These are phyloP conservation scores for Danielia oregonensis DNA, from an alignment of 805 yeast species.

Conservation along the genomic window DNA sequence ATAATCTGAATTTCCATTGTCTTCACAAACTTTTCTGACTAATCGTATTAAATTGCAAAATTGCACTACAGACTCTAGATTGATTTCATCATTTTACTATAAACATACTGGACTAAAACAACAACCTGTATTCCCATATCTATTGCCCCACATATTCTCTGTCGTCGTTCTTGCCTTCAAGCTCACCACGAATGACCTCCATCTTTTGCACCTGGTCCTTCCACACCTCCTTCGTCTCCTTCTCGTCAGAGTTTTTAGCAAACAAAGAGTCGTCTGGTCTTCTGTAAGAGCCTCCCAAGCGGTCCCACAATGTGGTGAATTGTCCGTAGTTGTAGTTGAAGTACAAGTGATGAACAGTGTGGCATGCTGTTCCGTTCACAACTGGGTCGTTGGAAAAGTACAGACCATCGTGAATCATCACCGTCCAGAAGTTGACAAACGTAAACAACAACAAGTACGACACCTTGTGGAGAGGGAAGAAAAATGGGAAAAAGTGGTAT, in stretches of 20 bases:
- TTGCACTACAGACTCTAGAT: too few relatives aligned
- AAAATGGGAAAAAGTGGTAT: conserved; percentile 85
- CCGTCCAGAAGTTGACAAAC: conserved; percentile 96
- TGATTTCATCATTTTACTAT: too few relatives aligned
- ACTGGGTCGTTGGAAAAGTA: conserved; percentile 90
- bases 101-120: too few relatives aligned
- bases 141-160: conserved; percentile 56
- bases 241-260: conserved; percentile 46
- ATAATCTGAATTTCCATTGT: too few relatives aligned
- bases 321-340: conserved; percentile 98
- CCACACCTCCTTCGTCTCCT: conserved; percentile 62
- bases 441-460: conserved; percentile 79
- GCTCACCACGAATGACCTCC: conserved; percentile 72
- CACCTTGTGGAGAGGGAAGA: conserved; percentile 89
- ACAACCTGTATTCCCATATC: too few relatives aligned
- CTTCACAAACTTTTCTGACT: too few relatives aligned
- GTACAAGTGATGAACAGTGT: conserved; percentile 93
- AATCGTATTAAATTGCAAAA: too few relatives aligned
- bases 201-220: conserved; percentile 64
- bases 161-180: conserved; percentile 76
- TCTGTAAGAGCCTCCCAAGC: conserved; percentile 91
- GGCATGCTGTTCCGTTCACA: conserved; percentile 97
- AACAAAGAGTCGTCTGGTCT: conserved; percentile 86
- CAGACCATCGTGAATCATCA: conserved; percentile 97
- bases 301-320: conserved; percentile 97